A percentile compares a stretch with the other conserved stretches of the same genome.
Conservation (phyloP, 2,329 filamentous ascomycete species). For the Periconia macrospinosa region DNA sequence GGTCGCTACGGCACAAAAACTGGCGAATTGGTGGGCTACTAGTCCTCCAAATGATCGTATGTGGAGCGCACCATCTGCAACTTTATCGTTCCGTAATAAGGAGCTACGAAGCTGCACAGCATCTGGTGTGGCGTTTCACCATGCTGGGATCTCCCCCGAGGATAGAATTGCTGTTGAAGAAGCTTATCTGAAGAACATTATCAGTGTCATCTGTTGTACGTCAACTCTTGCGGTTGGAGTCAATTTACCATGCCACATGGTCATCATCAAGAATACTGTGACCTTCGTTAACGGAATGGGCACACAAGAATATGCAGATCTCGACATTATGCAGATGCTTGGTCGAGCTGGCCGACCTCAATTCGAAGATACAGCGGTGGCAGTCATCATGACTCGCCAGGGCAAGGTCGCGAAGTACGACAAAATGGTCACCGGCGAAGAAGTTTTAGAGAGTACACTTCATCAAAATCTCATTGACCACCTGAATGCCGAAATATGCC, state of each 20-base stretch:
- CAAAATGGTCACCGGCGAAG: slow-evolving; percentile 71
- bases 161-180: slow-evolving; percentile 70
- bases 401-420: slow-evolving; percentile 69
- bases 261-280: slow-evolving; percentile 79
- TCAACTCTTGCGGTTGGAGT: slow-evolving; percentile 83
- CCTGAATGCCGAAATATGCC: slow-evolving; percentile 78
- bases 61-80: slow-evolving; percentile 63
- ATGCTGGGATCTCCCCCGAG: slow-evolving; percentile 68
- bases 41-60: slow-evolving; percentile 55
- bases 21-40: slow-evolving; percentile 67
- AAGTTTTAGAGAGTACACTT: slow-evolving; percentile 75
- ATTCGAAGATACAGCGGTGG: slow-evolving; percentile 74
- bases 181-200: slow-evolving; percentile 69
- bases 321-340: slow-evolving; percentile 91
- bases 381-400: slow-evolving; percentile 77
- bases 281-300: slow-evolving; percentile 55
- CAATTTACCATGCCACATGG: slow-evolving; percentile 81
- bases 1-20: slow-evolving; percentile 65
- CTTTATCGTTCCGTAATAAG: slow-evolving; percentile 57
- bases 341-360: slow-evolving; percentile 82
- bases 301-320: slow-evolving; percentile 72
- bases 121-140: slow-evolving; percentile 77
- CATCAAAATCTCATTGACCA: slow-evolving; percentile 82
- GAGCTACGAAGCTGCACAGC: slow-evolving; percentile 60
- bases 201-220: slow-evolving; percentile 83